A percentile compares a stretch with the other conserved stretches of the same genome.
Conservation (phyloP, 2,329 filamentous ascomycete species). For the Cadophora sp. region DNA sequence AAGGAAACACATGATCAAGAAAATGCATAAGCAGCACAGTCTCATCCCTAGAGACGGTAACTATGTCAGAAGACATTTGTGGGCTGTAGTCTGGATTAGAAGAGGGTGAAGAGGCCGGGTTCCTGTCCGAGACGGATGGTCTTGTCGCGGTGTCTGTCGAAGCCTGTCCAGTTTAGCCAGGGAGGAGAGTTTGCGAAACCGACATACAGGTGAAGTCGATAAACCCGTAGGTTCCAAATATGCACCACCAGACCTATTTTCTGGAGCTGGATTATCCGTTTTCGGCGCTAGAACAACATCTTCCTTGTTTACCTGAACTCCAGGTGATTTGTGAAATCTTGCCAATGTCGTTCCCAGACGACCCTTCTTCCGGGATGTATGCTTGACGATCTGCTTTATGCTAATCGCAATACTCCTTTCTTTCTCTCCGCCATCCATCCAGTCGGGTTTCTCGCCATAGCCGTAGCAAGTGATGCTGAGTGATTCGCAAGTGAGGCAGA, state of each 20-base stretch:
- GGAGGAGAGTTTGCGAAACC: neutral
- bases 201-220: conserved; percentile 18
- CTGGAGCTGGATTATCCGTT: neutral
- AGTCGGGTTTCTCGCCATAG: conserved; percentile 48
- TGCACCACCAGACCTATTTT: neutral
- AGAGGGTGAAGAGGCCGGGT: neutral
- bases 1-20: conserved; percentile 67
- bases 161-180: neutral
- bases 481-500: conserved; percentile 65
- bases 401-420: conserved; percentile 57
- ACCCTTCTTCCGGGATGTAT: conserved; percentile 28
- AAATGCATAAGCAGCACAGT: conserved; percentile 50
- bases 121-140: neutral
- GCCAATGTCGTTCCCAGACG: conserved; percentile 34
- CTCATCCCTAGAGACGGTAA: conserved; percentile 4
- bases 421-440: conserved; percentile 48
- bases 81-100: neutral
- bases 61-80: neutral
- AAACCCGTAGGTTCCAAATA: neutral
- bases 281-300: conserved; percentile 33
- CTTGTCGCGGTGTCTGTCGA: neutral
- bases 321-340: conserved; percentile 18
- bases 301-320: conserved; percentile 14
- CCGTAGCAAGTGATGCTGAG: conserved; percentile 66
- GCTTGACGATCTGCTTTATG: conserved; percentile 61